phyloP scores from a whole-genome alignment of 345 rosid species.

The Theobroma cacao region DNA sequence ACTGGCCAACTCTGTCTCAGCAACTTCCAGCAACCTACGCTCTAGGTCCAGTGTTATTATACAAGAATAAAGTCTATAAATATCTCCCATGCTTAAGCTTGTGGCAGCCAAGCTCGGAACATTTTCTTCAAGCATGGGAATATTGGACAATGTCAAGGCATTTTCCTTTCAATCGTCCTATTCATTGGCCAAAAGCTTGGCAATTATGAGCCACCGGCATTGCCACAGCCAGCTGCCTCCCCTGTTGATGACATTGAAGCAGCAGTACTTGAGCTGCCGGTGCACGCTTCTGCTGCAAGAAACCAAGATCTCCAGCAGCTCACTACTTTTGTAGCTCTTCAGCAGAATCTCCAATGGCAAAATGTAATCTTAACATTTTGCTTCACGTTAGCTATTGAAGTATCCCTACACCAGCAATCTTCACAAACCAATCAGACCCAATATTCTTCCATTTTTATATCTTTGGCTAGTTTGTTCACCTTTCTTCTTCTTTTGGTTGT shows the following conservation, averaged over 20 bases:
- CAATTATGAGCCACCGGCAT: too few species aligned
- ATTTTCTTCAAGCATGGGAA: too few species aligned
- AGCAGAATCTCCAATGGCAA: not conserved
- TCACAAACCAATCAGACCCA: not conserved
- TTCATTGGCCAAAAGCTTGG: not conserved
- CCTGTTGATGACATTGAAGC: not conserved
- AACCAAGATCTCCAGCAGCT: not conserved
- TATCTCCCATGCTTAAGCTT: too few species aligned
- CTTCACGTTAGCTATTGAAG: not conserved
- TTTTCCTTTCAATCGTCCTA: not conserved
- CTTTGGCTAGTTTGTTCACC: not conserved
- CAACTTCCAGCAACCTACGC: too few species aligned
- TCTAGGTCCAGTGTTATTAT: too few species aligned
- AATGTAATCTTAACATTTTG: not conserved
- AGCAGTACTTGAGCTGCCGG: not conserved
- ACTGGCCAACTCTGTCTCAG: too few species aligned
- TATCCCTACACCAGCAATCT: not conserved
- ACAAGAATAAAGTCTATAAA: too few species aligned
- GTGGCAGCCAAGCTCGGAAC: too few species aligned
- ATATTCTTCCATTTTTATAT: not conserved
- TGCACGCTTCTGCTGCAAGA: too few species aligned
- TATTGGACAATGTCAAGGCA: too few species aligned
- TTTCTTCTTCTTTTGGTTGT: not conserved
- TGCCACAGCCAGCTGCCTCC: not conserved
- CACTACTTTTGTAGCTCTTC: not conserved